Percentiles rank a stretch among this genome's conserved stretches.
Conservation (phyloP, 768 basidiomycete genomes). For the Megacollybia marginata region DNA sequence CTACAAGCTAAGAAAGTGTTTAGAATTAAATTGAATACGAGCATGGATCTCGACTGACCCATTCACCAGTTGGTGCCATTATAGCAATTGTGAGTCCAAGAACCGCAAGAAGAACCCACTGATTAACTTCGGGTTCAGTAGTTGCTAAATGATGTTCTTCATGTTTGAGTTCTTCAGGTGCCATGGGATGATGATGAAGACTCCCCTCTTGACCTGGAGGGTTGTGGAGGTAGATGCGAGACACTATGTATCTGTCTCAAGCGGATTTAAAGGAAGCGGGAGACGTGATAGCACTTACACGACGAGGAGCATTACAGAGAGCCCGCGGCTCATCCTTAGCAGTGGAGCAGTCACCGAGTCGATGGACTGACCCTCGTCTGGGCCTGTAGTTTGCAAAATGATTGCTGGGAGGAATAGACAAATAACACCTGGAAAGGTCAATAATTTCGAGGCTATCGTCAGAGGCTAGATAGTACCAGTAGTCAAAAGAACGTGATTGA, state of each 20-base stretch:
- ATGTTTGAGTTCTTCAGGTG: slow-evolving; percentile 35
- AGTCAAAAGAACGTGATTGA: not conserved
- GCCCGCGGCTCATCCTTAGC: slow-evolving; percentile 57
- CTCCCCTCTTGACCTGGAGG: slow-evolving; percentile 56
- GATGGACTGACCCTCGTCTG: slow-evolving; percentile 15
- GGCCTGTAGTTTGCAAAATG: slow-evolving; percentile 50
- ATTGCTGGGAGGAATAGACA: slow-evolving; percentile 56
- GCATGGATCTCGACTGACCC: slow-evolving; percentile 31
- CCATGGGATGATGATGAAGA: slow-evolving; percentile 31
- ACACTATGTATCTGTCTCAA: slow-evolving; percentile 49
- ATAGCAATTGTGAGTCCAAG: slow-evolving; percentile 46
- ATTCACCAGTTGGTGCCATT: slow-evolving; percentile 68
- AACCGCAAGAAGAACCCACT: slow-evolving; percentile 51
- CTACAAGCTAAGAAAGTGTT: slow-evolving; percentile 52
- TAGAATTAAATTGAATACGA: not conserved
- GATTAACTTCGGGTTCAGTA: slow-evolving; percentile 51
- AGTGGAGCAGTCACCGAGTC: slow-evolving; percentile 39
- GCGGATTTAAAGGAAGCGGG: not conserved
- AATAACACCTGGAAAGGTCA: slow-evolving; percentile 41
- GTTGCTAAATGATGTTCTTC: slow-evolving; percentile 26
- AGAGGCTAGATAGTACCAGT: not conserved
- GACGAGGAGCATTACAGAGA: slow-evolving; percentile 54
- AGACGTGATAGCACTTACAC: slow-evolving; percentile 32
- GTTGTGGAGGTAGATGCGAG: slow-evolving; percentile 63
- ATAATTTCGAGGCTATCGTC: too few species aligned